Percentiles rank a stretch among this genome's conserved stretches.
Evolutionary conservation across 768 basidiomycete genomes (phyloP).

Genomic region (Termitomyces sp.): DNA sequence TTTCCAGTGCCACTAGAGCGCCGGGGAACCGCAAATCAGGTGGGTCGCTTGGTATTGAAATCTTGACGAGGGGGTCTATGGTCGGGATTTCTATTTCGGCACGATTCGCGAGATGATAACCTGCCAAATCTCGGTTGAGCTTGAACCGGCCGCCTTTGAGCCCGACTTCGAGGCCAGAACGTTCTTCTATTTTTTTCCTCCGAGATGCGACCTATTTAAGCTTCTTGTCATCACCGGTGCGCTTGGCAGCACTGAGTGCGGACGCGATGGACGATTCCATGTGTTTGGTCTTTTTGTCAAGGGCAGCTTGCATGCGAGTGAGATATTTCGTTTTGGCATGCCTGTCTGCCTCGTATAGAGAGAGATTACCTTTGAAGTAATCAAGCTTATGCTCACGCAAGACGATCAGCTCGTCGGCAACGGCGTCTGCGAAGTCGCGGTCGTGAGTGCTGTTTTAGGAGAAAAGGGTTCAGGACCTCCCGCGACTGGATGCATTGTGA

Average conservation of each 20-base stretch:
- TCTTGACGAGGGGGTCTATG: conserved; percentile 27
- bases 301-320: conserved; percentile 35
- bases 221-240: conserved; percentile 58
- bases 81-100: conserved; percentile 33
- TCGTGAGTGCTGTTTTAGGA: conserved; percentile 42
- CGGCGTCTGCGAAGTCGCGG: conserved; percentile 51
- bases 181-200: conserved; percentile 47
- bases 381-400: conserved; percentile 45
- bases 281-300: conserved; percentile 29
- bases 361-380: conserved; percentile 53
- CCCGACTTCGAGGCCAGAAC: conserved; percentile 31
- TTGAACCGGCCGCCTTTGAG: conserved; percentile 45
- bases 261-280: conserved; percentile 53
- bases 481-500: neutral
- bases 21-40: conserved; percentile 21
- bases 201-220: conserved; percentile 45
- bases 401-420: conserved; percentile 58
- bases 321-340: conserved; percentile 40
- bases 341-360: conserved; percentile 40
- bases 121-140: conserved; percentile 45
- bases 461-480: neutral
- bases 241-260: conserved; percentile 42
- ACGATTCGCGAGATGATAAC: conserved; percentile 32
- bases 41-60: conserved; percentile 22
- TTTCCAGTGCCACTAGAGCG: conserved; percentile 18